Evolutionary conservation across 371 early-diverging fungal species (phyloP).

Genomic region (Lichtheimia hyalospora): DNA sequence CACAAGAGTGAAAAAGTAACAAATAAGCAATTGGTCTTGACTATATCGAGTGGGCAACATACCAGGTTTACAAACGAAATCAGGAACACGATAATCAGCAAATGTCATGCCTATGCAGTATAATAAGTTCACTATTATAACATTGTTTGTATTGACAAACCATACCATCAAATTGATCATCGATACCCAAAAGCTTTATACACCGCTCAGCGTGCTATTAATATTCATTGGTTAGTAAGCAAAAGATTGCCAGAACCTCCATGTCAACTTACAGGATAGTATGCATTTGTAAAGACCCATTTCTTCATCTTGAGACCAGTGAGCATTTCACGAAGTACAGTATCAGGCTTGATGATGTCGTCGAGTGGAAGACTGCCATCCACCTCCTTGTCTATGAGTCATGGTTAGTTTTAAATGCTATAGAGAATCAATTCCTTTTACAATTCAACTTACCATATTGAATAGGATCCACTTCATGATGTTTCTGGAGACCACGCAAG

Average conservation of each 20-base stretch:
- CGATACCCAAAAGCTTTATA: slow-evolving; percentile 61
- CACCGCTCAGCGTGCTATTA: slow-evolving; percentile 72
- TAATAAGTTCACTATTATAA: neutral
- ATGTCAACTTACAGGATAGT: slow-evolving; percentile 46
- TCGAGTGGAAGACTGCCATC: slow-evolving; percentile 77
- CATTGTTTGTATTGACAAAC: neutral
- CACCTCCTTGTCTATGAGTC: slow-evolving; percentile 57
- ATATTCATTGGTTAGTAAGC: neutral
- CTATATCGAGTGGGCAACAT: neutral
- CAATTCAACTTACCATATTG: slow-evolving; percentile 47
- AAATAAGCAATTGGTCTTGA: too few species aligned
- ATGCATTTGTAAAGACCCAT: slow-evolving; percentile 90
- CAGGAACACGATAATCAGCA: slow-evolving; percentile 70
- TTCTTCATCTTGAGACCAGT: slow-evolving; percentile 52
- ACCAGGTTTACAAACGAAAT: slow-evolving; percentile 83
- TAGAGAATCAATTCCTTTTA: neutral
- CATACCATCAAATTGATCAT: slow-evolving; percentile 75
- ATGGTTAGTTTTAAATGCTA: neutral
- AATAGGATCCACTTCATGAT: slow-evolving; percentile 67
- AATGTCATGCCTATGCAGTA: slow-evolving; percentile 55
- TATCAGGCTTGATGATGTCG: slow-evolving; percentile 60
- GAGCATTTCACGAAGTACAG: slow-evolving; percentile 67
- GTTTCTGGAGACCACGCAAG: slow-evolving; percentile 71
- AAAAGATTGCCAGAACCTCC: neutral
- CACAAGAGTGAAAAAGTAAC: neutral